These are phyloP conservation scores for Stagonosporopsis chrysanthemi DNA, from an alignment of 2,329 filamentous ascomycete species.

Conservation along the genomic window DNA sequence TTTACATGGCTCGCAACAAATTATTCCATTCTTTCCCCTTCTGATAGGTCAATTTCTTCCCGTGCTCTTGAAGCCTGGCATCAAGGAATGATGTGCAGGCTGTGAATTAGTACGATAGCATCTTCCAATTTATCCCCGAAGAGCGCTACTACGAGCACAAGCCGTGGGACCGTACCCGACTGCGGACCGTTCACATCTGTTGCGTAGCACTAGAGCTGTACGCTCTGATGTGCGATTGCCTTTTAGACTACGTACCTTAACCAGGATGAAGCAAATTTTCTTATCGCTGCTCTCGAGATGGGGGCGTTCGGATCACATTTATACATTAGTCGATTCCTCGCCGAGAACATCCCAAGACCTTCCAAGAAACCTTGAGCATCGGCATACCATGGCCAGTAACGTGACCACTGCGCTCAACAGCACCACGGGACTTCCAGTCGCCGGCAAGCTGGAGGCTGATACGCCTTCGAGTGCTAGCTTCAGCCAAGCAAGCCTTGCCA, in stretches of 20 bases:
- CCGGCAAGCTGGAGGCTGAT: conserved; percentile 31
- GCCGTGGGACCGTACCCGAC: background rate
- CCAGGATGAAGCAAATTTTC: conserved; percentile 8
- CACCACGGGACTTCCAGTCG: conserved; percentile 14
- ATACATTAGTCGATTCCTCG: conserved; percentile 9
- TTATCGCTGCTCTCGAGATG: conserved; percentile 3
- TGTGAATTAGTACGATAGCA: background rate
- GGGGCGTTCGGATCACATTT: conserved; percentile 10
- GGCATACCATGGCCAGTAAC: conserved; percentile 11
- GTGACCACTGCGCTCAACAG: conserved; percentile 9
- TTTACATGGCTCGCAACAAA: conserved; percentile 1
- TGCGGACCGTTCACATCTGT: conserved; percentile 2
- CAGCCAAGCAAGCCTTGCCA: conserved; percentile 27
- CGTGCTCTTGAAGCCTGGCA: background rate
- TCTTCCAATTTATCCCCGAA: background rate
- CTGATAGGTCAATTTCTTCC: background rate
- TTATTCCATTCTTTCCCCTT: no score
- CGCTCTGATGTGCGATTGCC: background rate
- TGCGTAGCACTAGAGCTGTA: conserved; percentile 4
- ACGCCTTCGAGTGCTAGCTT: conserved; percentile 28
- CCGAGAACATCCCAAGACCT: conserved; percentile 15
- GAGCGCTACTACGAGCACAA: background rate
- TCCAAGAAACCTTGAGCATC: conserved; percentile 11
- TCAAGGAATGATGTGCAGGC: background rate
- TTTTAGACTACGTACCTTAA: background rate